These are phyloP conservation scores for Manihot esculenta DNA, from an alignment of 441 rosid genomes.

Conservation along the genomic window DNA sequence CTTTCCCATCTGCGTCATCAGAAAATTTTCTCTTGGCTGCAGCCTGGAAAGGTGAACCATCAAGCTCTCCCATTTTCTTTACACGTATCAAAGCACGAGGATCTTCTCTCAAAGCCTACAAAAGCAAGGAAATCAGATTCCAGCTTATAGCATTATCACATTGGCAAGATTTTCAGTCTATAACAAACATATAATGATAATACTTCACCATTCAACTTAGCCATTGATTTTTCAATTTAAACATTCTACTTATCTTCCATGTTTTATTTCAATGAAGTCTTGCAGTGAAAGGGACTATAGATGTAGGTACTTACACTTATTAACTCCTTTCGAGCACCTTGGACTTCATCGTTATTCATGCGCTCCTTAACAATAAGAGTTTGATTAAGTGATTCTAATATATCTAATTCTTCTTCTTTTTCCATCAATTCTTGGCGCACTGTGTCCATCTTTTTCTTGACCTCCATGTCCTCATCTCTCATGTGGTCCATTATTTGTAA, in stretches of 20 bases:
- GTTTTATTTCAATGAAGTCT: background rate
- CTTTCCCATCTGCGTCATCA: conserved; percentile 29
- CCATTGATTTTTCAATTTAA: background rate
- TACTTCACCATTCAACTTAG: background rate
- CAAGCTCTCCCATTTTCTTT: conserved; percentile 60
- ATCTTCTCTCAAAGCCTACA: conserved; percentile 30
- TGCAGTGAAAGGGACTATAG: background rate
- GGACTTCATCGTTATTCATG: conserved; percentile 58
- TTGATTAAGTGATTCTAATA: conserved; percentile 32
- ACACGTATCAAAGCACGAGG: conserved; percentile 31
- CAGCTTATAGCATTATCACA: background rate
- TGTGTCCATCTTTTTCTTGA: conserved; percentile 34
- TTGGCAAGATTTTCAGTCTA: background rate
- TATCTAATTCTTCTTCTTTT: conserved; percentile 45
- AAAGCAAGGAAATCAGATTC: conserved; percentile 22
- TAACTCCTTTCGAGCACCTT: conserved; percentile 59
- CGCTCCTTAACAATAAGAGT: conserved; percentile 43
- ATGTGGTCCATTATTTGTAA: conserved; percentile 61
- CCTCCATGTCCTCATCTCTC: conserved; percentile 44
- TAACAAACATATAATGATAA: background rate
- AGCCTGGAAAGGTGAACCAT: conserved; percentile 34
- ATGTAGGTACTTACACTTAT: conserved; percentile 34
- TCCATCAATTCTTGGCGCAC: conserved; percentile 40
- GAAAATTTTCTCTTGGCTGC: conserved; percentile 40
- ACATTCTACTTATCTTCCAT: background rate